Evolutionary conservation across 208 protist genomes (phyloP).

Genomic region (Trypanosoma cruzi): DNA sequence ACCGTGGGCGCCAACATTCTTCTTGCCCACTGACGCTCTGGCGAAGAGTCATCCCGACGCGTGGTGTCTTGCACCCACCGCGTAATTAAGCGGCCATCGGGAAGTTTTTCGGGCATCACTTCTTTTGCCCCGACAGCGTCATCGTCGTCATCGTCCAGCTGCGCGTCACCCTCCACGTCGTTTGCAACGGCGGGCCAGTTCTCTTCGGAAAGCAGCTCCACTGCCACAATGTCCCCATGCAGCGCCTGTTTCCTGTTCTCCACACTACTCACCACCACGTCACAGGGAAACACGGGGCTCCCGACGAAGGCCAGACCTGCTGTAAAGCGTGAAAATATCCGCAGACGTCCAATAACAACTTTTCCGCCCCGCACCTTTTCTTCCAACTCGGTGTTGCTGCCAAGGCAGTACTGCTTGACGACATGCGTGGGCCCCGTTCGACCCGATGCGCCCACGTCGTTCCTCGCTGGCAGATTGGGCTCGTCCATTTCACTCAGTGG

Average conservation of each 20-base stretch:
- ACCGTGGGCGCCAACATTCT: conserved; percentile 29
- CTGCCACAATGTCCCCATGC: conserved; percentile 74
- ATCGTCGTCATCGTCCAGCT: conserved; percentile 3
- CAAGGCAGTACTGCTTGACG: conserved; percentile 35
- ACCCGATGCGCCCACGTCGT: neutral
- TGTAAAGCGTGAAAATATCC: conserved; percentile 42
- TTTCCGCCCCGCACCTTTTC: conserved; percentile 38
- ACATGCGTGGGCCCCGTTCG: neutral
- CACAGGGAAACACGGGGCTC: conserved; percentile 42
- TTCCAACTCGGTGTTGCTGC: conserved; percentile 47
- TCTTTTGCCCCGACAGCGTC: neutral
- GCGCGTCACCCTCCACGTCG: conserved; percentile 19
- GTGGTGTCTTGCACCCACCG: conserved; percentile 34
- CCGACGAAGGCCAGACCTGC: conserved; percentile 51
- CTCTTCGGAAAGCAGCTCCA: conserved; percentile 57
- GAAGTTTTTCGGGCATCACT: conserved; percentile 36
- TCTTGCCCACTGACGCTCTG: conserved; percentile 33
- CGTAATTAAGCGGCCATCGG: conserved; percentile 50
- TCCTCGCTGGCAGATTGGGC: neutral
- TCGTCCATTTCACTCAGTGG: neutral
- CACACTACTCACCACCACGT: conserved; percentile 50
- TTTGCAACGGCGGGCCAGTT: conserved; percentile 41
- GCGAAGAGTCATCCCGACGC: neutral
- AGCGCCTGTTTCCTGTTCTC: conserved; percentile 36
- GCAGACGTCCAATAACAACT: conserved; percentile 60